Percentiles rank a stretch among this genome's conserved stretches.
Conservation (phyloP, 768 basidiomycete species). For the Agaricus subrufescens region DNA sequence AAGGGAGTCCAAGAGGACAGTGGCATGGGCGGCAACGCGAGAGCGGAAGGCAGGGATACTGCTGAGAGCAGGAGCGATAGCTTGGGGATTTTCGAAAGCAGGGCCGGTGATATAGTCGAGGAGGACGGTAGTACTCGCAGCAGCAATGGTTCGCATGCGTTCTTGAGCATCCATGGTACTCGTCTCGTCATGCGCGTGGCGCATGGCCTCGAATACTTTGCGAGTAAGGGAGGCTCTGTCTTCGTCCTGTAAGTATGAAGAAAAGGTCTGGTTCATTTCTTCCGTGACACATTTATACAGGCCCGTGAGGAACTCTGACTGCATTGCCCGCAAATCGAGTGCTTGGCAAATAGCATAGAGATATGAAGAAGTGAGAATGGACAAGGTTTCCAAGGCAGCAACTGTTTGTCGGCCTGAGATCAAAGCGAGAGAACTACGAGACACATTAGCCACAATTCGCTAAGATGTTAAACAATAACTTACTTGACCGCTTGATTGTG, state of each 20-base stretch:
- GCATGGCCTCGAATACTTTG: slow-evolving; percentile 39
- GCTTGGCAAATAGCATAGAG: slow-evolving; percentile 73
- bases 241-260: slow-evolving; percentile 27
- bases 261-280: slow-evolving; percentile 45
- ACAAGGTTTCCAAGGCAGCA: slow-evolving; percentile 72
- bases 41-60: slow-evolving; percentile 52
- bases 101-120: slow-evolving; percentile 55
- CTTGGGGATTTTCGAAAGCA: slow-evolving; percentile 24
- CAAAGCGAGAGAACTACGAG: slow-evolving; percentile 68
- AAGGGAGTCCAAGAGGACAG: slow-evolving; percentile 41
- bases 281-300: slow-evolving; percentile 43
- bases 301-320: slow-evolving; percentile 54
- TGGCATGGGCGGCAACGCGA: slow-evolving; percentile 43
- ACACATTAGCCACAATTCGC: slow-evolving; percentile 11
- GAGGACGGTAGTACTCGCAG: slow-evolving; percentile 53
- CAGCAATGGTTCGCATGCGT: slow-evolving; percentile 70
- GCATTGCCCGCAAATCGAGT: slow-evolving; percentile 77
- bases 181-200: slow-evolving; percentile 55
- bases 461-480: slow-evolving; percentile 21
- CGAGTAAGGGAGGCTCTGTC: slow-evolving; percentile 28
- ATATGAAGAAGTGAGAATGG: slow-evolving; percentile 70
- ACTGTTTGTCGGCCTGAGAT: slow-evolving; percentile 80
- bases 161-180: slow-evolving; percentile 66
- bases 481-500: slow-evolving; percentile 91
- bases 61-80: slow-evolving; percentile 26